Evolutionary conservation across 177 flowering plant genomes (phyloP).

Genomic region (Vitis hybrid): DNA sequence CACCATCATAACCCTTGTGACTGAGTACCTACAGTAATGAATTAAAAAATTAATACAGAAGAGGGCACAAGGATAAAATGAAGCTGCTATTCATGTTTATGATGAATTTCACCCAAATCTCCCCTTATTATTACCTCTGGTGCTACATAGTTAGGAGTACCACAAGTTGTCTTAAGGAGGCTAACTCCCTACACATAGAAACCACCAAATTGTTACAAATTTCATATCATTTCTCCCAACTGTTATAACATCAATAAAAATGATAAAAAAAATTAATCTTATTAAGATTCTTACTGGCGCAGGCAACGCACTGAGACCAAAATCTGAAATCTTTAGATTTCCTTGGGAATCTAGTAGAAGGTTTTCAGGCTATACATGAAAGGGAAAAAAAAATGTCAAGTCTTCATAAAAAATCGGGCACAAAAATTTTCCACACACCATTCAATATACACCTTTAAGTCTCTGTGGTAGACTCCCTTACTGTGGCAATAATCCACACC

Average conservation of each 20-base stretch:
- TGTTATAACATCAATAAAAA: not conserved
- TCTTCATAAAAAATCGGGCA: constrained; percentile 7
- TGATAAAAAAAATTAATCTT: not conserved
- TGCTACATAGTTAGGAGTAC: constrained; percentile 98
- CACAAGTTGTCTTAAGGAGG: constrained; percentile 95
- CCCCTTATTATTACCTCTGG: constrained; percentile 71
- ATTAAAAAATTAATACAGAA: constrained; percentile 6
- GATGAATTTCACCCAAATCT: not conserved
- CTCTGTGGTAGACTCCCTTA: constrained; percentile 97
- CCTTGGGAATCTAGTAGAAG: constrained; percentile 92
- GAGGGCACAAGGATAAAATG: not conserved
- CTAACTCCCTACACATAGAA: constrained; percentile 65
- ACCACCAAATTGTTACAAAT: not conserved
- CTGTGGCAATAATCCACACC: constrained; percentile 98
- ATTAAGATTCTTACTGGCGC: constrained; percentile 49
- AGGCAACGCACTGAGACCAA: constrained; percentile 95
- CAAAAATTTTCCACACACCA: constrained; percentile 18
- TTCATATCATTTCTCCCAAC: not conserved
- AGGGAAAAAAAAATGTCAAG: constrained; percentile 16
- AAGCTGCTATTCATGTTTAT: not conserved
- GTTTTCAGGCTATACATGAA: constrained; percentile 89
- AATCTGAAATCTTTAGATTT: constrained; percentile 93
- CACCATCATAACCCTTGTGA: constrained; percentile 97
- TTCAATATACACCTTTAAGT: constrained; percentile 68
- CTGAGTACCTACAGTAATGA: constrained; percentile 67